Evolutionary conservation across 306 rosid species (phyloP).

Genomic region (Citrullus colocynthis): DNA sequence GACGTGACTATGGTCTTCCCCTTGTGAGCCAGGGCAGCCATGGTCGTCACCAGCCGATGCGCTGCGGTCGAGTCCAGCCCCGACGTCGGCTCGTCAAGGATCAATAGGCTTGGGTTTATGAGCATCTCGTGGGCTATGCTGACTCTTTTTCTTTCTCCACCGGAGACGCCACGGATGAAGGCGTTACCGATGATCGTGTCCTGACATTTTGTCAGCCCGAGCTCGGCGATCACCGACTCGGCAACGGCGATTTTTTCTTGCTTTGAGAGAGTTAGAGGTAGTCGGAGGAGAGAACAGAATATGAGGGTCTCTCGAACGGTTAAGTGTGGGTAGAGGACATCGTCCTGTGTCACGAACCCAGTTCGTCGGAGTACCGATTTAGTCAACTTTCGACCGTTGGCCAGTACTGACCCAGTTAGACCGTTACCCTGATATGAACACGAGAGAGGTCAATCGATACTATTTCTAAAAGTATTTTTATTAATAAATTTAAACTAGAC

Average conservation of each 20-base stretch:
- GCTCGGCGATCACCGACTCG: conserved; percentile 51
- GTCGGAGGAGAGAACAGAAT: conserved; percentile 77
- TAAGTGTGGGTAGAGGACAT: conserved; percentile 65
- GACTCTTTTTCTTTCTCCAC: conserved; percentile 82
- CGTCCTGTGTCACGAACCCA: conserved; percentile 79
- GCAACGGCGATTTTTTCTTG: conserved; percentile 33
- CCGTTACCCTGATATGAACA: conserved; percentile 8
- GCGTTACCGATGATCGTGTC: conserved; percentile 66
- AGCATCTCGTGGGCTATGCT: conserved; percentile 84
- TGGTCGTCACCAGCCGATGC: conserved; percentile 37
- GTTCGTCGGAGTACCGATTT: conserved; percentile 42
- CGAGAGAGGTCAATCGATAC: neutral
- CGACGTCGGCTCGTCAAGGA: conserved; percentile 83
- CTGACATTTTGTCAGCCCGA: conserved; percentile 58
- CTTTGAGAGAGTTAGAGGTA: conserved; percentile 22
- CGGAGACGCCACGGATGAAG: conserved; percentile 73
- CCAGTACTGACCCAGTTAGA: conserved; percentile 49
- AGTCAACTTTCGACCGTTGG: conserved; percentile 34
- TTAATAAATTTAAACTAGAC: too few species aligned
- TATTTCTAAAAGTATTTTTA: neutral
- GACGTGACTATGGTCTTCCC: conserved; percentile 77
- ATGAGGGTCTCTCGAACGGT: conserved; percentile 67
- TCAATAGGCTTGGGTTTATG: conserved; percentile 50
- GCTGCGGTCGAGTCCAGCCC: conserved; percentile 88
- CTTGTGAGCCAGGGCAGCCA: conserved; percentile 45